A percentile compares a stretch with the other conserved stretches of the same genome.
These are phyloP conservation scores for Mucor sp. DNA, from an alignment of 371 early-diverging fungal genomes.

Conservation along the genomic window DNA sequence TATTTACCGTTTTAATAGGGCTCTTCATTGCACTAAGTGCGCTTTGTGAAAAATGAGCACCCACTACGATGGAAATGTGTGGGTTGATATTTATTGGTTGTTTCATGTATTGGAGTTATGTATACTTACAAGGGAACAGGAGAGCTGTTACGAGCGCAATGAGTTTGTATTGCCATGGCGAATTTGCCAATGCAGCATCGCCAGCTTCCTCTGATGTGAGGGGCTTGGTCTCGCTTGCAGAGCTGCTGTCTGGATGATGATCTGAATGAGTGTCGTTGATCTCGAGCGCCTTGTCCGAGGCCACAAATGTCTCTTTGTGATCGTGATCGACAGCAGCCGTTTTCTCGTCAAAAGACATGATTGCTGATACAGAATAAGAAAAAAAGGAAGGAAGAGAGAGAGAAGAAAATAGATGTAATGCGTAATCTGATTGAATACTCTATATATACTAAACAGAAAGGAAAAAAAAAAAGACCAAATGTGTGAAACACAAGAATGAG, in stretches of 20 bases:
- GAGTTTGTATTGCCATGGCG: slow-evolving; percentile 44
- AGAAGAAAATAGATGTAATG: no score
- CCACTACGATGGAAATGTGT: slow-evolving; percentile 44
- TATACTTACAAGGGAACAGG: slow-evolving; percentile 38
- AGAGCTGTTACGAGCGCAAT: slow-evolving; percentile 44
- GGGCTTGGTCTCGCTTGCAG: not conserved
- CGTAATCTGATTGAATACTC: not conserved
- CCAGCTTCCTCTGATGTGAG: slow-evolving; percentile 19
- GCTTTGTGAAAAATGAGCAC: slow-evolving; percentile 75
- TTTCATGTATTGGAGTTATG: no score
- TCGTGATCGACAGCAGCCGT: not conserved
- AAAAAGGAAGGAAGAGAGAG: no score
- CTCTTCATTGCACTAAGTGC: slow-evolving; percentile 71
- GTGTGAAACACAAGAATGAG: not conserved
- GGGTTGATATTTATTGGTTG: not conserved
- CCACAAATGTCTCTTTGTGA: not conserved
- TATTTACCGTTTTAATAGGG: slow-evolving; percentile 59
- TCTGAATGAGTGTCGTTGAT: not conserved
- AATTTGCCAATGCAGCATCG: slow-evolving; percentile 41
- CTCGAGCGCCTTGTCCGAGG: not conserved
- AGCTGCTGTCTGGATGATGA: not conserved
- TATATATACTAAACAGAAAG: not conserved
- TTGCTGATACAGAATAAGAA: not conserved
- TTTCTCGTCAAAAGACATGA: not conserved
- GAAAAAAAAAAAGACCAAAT: no score